phyloP scores from a whole-genome alignment of 2,329 filamentous ascomycete species.

The Trichoderma lentiforme region DNA sequence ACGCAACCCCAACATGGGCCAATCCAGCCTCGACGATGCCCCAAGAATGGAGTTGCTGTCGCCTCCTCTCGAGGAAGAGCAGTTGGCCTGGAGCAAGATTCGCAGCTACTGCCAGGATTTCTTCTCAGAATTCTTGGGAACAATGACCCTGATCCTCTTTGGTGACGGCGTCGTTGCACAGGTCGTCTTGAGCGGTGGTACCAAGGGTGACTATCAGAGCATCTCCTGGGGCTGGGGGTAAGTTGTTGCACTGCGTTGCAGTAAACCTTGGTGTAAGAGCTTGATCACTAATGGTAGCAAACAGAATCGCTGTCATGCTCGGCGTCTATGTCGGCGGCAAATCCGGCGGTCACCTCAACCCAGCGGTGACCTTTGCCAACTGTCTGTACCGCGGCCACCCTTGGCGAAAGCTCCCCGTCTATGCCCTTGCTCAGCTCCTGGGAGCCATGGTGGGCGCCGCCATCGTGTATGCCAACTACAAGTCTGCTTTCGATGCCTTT shows the following conservation, averaged over 20 bases:
- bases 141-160: conserved; percentile 65
- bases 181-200: conserved; percentile 53
- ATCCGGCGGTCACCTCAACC: conserved; percentile 66
- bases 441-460: conserved; percentile 62
- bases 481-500: conserved; percentile 60
- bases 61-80: conserved; percentile 21
- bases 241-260: conserved; percentile 29
- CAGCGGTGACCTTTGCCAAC: conserved; percentile 67
- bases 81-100: conserved; percentile 49
- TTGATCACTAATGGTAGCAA: not conserved
- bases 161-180: conserved; percentile 70
- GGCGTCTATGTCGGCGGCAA: conserved; percentile 65
- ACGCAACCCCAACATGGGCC: conserved; percentile 28
- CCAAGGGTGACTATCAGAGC: conserved; percentile 48
- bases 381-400: conserved; percentile 66
- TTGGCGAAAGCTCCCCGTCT: conserved; percentile 68
- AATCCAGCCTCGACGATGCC: not conserved
- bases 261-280: not conserved
- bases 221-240: conserved; percentile 51
- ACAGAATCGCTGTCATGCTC: conserved; percentile 64
- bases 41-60: conserved; percentile 2
- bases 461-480: conserved; percentile 62
- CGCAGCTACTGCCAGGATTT: conserved; percentile 53
- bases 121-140: conserved; percentile 66
- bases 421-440: conserved; percentile 61